These are phyloP conservation scores for Sequoiadendron giganteum DNA, from an alignment of 75 land plant species.

Conservation along the genomic window DNA sequence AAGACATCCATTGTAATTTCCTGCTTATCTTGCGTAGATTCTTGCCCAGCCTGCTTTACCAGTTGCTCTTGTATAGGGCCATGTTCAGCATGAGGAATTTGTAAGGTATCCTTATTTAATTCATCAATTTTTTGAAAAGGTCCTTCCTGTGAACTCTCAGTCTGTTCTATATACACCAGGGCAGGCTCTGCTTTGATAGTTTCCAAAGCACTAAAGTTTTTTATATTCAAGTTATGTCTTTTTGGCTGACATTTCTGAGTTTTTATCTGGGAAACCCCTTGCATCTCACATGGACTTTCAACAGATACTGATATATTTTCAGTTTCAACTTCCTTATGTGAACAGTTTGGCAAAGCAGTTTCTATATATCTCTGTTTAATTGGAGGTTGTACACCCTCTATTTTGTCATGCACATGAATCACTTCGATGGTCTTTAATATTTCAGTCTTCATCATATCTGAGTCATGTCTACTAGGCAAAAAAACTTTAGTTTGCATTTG, in stretches of 20 bases:
- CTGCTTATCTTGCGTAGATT: constrained; percentile 26
- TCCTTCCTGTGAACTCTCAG: constrained; percentile 16
- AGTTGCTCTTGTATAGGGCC: neutral
- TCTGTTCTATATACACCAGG: constrained; percentile 32
- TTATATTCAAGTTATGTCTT: constrained; percentile 7
- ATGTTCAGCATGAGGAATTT: constrained; percentile 11
- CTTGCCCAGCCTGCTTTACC: constrained; percentile 24
- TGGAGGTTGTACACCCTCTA: constrained; percentile 35
- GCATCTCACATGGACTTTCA: neutral
- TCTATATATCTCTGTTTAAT: constrained; percentile 63
- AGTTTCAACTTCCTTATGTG: constrained; percentile 11
- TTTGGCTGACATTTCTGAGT: constrained; percentile 11
- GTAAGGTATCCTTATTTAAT: constrained; percentile 15
- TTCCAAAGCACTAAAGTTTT: neutral
- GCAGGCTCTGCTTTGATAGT: constrained; percentile 26
- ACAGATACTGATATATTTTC: neutral
- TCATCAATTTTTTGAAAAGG: neutral
- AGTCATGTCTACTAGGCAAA: constrained; percentile 11
- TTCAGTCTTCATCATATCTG: constrained; percentile 6
- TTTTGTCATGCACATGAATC: constrained; percentile 34
- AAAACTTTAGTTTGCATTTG: constrained; percentile 13
- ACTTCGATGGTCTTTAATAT: neutral
- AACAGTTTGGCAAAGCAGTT: constrained; percentile 23
- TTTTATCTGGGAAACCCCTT: constrained; percentile 11
- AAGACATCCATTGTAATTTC: constrained; percentile 12